A percentile compares a stretch with the other conserved stretches of the same genome.
Evolutionary conservation across 768 basidiomycete species (phyloP).

Genomic region (Hemileccinum impolitum): DNA sequence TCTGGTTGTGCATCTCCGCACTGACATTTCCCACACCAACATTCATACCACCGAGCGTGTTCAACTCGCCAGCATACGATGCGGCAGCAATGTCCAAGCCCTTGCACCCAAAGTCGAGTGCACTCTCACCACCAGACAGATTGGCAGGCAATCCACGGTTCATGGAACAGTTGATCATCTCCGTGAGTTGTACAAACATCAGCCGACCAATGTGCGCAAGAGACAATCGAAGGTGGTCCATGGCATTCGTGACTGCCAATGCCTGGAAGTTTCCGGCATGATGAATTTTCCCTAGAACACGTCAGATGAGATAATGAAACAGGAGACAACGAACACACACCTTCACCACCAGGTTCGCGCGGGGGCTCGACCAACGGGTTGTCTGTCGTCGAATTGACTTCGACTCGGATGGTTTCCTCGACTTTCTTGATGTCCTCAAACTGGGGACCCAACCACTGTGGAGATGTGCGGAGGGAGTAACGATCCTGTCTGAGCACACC

Average conservation of each 20-base stretch:
- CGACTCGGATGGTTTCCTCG: slow-evolving; percentile 59
- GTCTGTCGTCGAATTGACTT: slow-evolving; percentile 88
- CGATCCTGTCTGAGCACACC: slow-evolving; percentile 80
- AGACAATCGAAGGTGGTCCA: slow-evolving; percentile 80
- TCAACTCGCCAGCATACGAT: slow-evolving; percentile 79
- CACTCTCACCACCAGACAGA: slow-evolving; percentile 75
- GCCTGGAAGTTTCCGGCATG: slow-evolving; percentile 92
- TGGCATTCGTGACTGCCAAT: slow-evolving; percentile 78
- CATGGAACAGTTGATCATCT: slow-evolving; percentile 55
- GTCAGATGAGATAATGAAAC: neutral
- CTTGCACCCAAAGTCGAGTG: slow-evolving; percentile 78
- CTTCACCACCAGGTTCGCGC: slow-evolving; percentile 44
- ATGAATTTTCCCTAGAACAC: slow-evolving; percentile 49
- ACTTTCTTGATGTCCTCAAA: slow-evolving; percentile 74
- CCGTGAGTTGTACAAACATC: slow-evolving; percentile 59
- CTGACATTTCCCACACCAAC: slow-evolving; percentile 83
- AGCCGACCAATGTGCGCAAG: slow-evolving; percentile 71
- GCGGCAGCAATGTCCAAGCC: slow-evolving; percentile 83
- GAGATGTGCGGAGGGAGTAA: slow-evolving; percentile 60
- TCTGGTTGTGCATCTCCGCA: slow-evolving; percentile 91
- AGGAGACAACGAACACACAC: slow-evolving; percentile 2
- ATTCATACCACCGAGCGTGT: slow-evolving; percentile 68
- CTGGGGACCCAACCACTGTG: slow-evolving; percentile 86
- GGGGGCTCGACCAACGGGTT: slow-evolving; percentile 85
- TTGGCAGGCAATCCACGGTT: slow-evolving; percentile 80